These are phyloP conservation scores for Avena insularis DNA, from an alignment of 176 grass and related monocot species.

Conservation along the genomic window DNA sequence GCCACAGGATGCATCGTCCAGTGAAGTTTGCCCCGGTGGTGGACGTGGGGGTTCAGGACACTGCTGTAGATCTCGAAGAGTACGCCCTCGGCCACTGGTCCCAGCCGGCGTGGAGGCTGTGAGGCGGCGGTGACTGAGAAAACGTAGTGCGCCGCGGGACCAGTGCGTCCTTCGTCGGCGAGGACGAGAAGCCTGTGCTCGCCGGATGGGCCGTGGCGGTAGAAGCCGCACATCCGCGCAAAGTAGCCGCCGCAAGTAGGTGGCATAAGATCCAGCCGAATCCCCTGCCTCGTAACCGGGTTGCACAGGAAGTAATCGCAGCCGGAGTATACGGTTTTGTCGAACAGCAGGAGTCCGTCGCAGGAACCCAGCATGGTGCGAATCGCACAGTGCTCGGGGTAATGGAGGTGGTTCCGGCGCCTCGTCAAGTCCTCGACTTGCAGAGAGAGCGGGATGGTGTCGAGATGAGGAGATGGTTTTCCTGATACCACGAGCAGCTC, in stretches of 20 bases:
- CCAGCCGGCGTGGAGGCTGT: constrained; percentile 10
- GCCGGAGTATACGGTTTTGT: background rate
- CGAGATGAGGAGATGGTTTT: background rate
- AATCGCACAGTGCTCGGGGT: background rate
- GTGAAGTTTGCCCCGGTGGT: background rate
- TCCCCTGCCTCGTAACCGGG: constrained; percentile 10
- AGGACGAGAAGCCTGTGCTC: constrained; percentile 28
- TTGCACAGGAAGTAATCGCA: background rate
- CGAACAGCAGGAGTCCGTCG: constrained; percentile 25
- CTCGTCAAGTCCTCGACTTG: background rate
- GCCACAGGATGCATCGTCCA: constrained; percentile 16
- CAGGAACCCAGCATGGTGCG: background rate
- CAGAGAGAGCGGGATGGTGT: constrained; percentile 2
- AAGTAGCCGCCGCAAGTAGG: background rate
- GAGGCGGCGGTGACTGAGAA: background rate
- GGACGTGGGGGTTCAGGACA: background rate
- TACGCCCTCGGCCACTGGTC: background rate
- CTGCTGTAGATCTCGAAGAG: background rate
- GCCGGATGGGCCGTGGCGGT: constrained; percentile 29
- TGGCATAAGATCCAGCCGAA: background rate
- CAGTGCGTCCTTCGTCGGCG: background rate
- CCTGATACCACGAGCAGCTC: constrained; percentile 16
- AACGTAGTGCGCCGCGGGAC: constrained; percentile 9
- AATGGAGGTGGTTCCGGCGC: background rate
- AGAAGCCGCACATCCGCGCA: background rate